Evolutionary conservation across 306 rosid species (phyloP).

Genomic region (Morella rubra): DNA sequence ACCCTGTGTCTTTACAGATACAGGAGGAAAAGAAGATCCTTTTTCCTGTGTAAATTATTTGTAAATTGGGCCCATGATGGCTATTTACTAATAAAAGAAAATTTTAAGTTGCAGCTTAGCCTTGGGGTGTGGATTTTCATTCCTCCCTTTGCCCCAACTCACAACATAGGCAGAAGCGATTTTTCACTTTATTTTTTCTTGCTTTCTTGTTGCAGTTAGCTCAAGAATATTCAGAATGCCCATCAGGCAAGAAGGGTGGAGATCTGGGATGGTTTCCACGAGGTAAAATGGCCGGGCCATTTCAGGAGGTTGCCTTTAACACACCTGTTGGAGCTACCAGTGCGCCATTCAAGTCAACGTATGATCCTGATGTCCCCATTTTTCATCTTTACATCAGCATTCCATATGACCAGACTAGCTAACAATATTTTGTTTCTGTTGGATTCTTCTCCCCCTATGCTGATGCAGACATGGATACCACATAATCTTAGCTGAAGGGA

Average conservation of each 20-base stretch:
- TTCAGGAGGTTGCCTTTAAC: constrained; percentile 91
- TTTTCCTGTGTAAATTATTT: neutral
- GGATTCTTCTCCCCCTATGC: constrained; percentile 4
- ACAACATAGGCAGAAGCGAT: neutral
- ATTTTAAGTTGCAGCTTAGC: neutral
- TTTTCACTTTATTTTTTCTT: neutral
- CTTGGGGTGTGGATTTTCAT: neutral
- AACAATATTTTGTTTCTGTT: neutral
- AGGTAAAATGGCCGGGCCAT: constrained; percentile 98
- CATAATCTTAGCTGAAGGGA: constrained; percentile 81
- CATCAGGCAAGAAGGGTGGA: constrained; percentile 98
- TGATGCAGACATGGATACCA: constrained; percentile 94
- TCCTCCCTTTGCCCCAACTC: neutral
- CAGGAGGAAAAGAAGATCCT: neutral
- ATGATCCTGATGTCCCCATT: constrained; percentile 24
- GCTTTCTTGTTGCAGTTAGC: constrained; percentile 54
- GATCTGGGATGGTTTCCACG: constrained; percentile 99
- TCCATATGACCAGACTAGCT: constrained; percentile 2
- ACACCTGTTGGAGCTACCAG: constrained; percentile 82
- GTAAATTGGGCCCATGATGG: neutral
- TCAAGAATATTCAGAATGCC: constrained; percentile 92
- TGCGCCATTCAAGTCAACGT: constrained; percentile 95
- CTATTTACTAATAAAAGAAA: neutral
- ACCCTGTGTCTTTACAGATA: neutral
- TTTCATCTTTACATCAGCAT: constrained; percentile 6